phyloP scores from a whole-genome alignment of 1,284 basidiomycete species.

The Sanghuangporus sanghuang region DNA sequence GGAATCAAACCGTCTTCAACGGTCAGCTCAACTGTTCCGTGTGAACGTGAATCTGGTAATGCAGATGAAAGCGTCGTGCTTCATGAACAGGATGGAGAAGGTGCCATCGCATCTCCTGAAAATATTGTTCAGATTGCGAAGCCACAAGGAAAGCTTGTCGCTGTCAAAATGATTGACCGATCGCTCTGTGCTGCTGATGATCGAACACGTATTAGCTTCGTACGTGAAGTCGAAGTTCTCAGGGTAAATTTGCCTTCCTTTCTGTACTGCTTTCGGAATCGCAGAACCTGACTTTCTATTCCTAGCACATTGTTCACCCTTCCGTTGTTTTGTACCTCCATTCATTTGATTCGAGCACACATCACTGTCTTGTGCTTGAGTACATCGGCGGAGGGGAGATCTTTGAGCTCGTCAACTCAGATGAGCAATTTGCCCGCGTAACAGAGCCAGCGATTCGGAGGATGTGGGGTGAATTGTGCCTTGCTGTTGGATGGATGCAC shows the following conservation, averaged over 20 bases:
- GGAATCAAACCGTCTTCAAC: slow-evolving; percentile 3
- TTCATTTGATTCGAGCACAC: slow-evolving; percentile 68
- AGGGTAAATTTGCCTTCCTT: slow-evolving; percentile 44
- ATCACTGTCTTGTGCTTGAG: slow-evolving; percentile 82
- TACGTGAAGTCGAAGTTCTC: slow-evolving; percentile 84
- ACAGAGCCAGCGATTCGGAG: slow-evolving; percentile 61
- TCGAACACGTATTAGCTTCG: slow-evolving; percentile 77
- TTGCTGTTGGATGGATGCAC: slow-evolving; percentile 89
- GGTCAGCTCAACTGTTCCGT: neutral
- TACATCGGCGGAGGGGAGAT: slow-evolving; percentile 80
- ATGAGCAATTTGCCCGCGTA: slow-evolving; percentile 45
- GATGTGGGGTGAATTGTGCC: slow-evolving; percentile 77
- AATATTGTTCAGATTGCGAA: slow-evolving; percentile 11
- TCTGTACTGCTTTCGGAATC: neutral
- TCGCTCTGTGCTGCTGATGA: slow-evolving; percentile 51
- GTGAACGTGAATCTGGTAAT: slow-evolving; percentile 19
- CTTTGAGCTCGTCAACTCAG: slow-evolving; percentile 70
- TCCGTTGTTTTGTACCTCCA: slow-evolving; percentile 74
- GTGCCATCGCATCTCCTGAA: slow-evolving; percentile 8
- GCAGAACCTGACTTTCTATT: neutral
- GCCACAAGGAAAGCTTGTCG: slow-evolving; percentile 49
- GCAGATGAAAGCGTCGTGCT: slow-evolving; percentile 17
- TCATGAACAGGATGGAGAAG: slow-evolving; percentile 20
- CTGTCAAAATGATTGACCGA: slow-evolving; percentile 80
- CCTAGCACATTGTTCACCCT: slow-evolving; percentile 78